A percentile compares a stretch with the other conserved stretches of the same genome.
These are phyloP conservation scores for Talaromyces thailandensis DNA, from an alignment of 495 filamentous ascomycete genomes.

Conservation along the genomic window DNA sequence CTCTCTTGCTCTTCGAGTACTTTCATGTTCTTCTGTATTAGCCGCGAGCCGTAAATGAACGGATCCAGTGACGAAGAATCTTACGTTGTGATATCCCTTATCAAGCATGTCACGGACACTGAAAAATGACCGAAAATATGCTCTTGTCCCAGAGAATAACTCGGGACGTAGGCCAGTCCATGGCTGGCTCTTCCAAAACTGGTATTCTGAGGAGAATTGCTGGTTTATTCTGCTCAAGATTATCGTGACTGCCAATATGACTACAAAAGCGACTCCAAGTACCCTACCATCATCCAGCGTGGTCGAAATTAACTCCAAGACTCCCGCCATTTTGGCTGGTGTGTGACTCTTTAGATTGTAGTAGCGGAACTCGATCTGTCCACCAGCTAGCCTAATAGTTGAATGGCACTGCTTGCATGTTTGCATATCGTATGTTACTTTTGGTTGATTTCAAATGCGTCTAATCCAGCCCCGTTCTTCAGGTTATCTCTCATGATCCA, in stretches of 20 bases:
- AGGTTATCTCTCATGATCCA: neutral
- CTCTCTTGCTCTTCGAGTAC: neutral
- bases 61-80: neutral
- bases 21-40: neutral
- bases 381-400: no score
- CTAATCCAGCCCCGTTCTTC: neutral
- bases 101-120: neutral
- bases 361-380: neutral
- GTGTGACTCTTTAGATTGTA: neutral
- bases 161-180: neutral
- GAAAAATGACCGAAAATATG: neutral
- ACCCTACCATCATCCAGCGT: neutral
- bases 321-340: neutral
- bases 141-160: neutral
- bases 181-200: neutral
- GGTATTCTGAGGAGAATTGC: neutral
- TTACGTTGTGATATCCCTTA: neutral
- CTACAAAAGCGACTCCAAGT: neutral
- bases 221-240: neutral
- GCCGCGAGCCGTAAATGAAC: neutral
- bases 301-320: neutral
- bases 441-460: neutral
- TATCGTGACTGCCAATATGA: neutral
- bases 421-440: neutral
- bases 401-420: neutral